phyloP scores from a whole-genome alignment of 805 yeast species.

The Tanozyma kutaoensis region DNA sequence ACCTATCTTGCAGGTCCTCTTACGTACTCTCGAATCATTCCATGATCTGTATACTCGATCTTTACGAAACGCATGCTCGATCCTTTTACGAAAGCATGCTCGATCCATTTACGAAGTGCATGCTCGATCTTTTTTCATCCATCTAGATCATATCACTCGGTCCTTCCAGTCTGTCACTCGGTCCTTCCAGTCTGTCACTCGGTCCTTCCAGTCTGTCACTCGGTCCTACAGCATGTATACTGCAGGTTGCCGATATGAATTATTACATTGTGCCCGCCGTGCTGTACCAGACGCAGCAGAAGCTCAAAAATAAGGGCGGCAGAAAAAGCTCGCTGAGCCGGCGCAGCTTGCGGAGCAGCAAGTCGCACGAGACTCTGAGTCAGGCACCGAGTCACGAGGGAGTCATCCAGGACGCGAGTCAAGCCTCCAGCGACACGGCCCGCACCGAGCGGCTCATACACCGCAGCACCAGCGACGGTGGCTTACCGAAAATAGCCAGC shows the following conservation, averaged over 20 bases:
- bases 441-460: not conserved
- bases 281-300: conserved; percentile 28
- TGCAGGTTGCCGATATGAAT: too few species aligned
- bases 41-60: too few species aligned
- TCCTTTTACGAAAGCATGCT: not conserved
- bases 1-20: too few species aligned
- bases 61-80: not conserved
- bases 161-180: not conserved
- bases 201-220: not conserved
- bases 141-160: not conserved
- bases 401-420: not conserved
- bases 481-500: not conserved
- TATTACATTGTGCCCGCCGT: conserved; percentile 25
- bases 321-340: conserved; percentile 3
- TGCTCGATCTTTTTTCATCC: not conserved
- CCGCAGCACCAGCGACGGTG: not conserved
- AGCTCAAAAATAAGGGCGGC: conserved; percentile 11
- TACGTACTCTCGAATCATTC: too few species aligned
- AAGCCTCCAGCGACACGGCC: not conserved
- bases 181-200: not conserved
- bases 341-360: conserved; percentile 1
- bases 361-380: conserved; percentile 1
- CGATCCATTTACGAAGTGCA: not conserved
- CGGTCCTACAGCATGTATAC: not conserved
- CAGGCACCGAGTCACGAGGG: not conserved